A percentile compares a stretch with the other conserved stretches of the same genome.
Evolutionary conservation across 805 yeast species (phyloP).

Genomic region (Sungouiella blattae): DNA sequence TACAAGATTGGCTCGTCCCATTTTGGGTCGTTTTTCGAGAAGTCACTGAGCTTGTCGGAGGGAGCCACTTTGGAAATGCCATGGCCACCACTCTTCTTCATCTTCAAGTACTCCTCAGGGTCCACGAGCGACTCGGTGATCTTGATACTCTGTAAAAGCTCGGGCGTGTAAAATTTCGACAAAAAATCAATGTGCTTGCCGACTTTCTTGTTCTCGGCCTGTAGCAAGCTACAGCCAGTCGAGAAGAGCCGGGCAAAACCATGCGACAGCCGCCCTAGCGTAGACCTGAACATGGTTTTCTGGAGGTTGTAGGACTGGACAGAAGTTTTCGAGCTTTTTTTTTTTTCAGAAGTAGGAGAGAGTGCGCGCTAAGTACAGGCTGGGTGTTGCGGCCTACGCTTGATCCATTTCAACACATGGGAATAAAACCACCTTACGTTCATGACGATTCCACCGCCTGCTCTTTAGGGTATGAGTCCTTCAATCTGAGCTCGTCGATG

Average conservation of each 20-base stretch:
- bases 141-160: constrained; percentile 74
- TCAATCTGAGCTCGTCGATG: constrained; percentile 3
- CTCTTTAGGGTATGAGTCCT: too few species aligned
- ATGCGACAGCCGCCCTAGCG: constrained; percentile 4
- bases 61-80: constrained; percentile 60
- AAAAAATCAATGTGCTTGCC: constrained; percentile 52
- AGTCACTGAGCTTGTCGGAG: constrained; percentile 60
- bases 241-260: constrained; percentile 5
- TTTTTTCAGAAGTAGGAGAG: too few species aligned
- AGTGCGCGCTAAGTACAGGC: too few species aligned
- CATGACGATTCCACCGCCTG: too few species aligned
- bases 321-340: too few species aligned
- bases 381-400: too few species aligned
- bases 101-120: constrained; percentile 54
- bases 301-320: background rate
- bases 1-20: constrained; percentile 64
- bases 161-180: constrained; percentile 76
- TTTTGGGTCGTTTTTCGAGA: constrained; percentile 63
- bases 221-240: constrained; percentile 1
- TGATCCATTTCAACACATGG: too few species aligned
- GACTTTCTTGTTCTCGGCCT: constrained; percentile 13
- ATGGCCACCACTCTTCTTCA: constrained; percentile 29
- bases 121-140: constrained; percentile 73
- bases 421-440: too few species aligned
- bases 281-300: constrained; percentile 8